phyloP scores from a whole-genome alignment of 2,329 filamentous ascomycete genomes.

The Domatiomyces globalis region DNA sequence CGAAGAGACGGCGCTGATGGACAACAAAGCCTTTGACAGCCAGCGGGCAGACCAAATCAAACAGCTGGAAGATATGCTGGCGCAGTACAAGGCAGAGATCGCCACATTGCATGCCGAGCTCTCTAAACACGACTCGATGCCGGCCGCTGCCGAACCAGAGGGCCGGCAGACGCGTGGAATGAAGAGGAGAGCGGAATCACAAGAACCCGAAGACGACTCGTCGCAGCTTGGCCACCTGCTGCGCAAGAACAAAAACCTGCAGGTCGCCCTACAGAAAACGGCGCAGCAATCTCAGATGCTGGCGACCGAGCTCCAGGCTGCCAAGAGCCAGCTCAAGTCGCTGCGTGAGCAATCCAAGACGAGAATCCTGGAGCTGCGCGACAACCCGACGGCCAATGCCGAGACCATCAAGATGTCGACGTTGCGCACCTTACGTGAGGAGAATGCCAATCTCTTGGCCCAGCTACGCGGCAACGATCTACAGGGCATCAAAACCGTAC shows the following conservation, averaged over 20 bases:
- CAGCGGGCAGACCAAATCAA: slow-evolving; percentile 56
- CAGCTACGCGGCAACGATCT: slow-evolving; percentile 45
- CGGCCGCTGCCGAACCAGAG: slow-evolving; percentile 23
- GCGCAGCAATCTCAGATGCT: slow-evolving; percentile 58
- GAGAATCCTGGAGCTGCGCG: slow-evolving; percentile 69
- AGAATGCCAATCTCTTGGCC: slow-evolving; percentile 69
- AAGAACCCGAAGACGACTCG: slow-evolving; percentile 33
- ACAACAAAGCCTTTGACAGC: slow-evolving; percentile 55
- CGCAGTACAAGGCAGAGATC: slow-evolving; percentile 72
- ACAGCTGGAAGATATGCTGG: slow-evolving; percentile 72
- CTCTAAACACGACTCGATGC: slow-evolving; percentile 45
- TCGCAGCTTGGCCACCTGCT: slow-evolving; percentile 68
- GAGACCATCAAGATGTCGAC: slow-evolving; percentile 75
- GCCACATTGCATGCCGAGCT: slow-evolving; percentile 61
- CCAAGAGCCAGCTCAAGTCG: slow-evolving; percentile 55
- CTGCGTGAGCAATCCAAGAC: slow-evolving; percentile 57
- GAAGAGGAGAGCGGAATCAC: slow-evolving; percentile 48
- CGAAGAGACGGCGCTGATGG: slow-evolving; percentile 73
- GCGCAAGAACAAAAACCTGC: slow-evolving; percentile 76
- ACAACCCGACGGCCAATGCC: slow-evolving; percentile 79
- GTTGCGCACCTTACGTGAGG: slow-evolving; percentile 59
- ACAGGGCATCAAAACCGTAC: slow-evolving; percentile 48
- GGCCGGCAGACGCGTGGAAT: slow-evolving; percentile 29
- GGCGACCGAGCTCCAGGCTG: slow-evolving; percentile 60
- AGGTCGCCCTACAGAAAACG: slow-evolving; percentile 57